phyloP scores from a whole-genome alignment of 805 yeast genomes.

The Cyberlindnera mrakii region DNA sequence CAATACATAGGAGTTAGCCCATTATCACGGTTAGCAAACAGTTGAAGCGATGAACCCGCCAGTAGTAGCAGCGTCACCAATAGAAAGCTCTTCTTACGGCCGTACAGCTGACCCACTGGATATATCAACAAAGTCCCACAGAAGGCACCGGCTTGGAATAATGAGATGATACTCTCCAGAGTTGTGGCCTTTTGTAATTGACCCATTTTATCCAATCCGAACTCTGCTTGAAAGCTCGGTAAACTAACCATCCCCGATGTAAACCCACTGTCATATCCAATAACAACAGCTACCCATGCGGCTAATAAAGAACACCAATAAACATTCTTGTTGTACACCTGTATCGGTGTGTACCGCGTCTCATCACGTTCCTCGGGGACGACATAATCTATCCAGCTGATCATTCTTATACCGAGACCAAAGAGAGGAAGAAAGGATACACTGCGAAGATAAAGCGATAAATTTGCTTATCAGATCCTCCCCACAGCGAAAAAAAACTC shows the following conservation, averaged over 20 bases:
- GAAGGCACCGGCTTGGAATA: constrained; percentile 18
- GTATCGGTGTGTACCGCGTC: constrained; percentile 4
- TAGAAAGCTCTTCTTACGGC: constrained; percentile 8
- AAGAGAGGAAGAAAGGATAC: too few relatives aligned
- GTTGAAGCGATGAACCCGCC: too few relatives aligned
- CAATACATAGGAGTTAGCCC: constrained; percentile 41
- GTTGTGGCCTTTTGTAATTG: not conserved
- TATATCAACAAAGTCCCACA: constrained; percentile 15
- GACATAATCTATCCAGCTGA: not conserved
- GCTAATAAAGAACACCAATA: constrained; percentile 27
- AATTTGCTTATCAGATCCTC: too few relatives aligned
- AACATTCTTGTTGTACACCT: constrained; percentile 10
- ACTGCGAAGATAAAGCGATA: too few relatives aligned
- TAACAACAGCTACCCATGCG: constrained; percentile 26
- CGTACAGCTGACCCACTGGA: constrained; percentile 13
- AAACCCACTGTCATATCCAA: constrained; percentile 24
- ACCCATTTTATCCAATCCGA: constrained; percentile 10
- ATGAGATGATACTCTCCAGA: constrained; percentile 8
- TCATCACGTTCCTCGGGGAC: constrained; percentile 1
- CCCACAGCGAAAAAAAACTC: too few relatives aligned
- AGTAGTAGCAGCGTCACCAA: constrained; percentile 9
- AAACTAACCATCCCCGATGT: constrained; percentile 13
- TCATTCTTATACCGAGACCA: not conserved
- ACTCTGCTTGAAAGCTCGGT: constrained; percentile 6
- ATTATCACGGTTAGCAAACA: constrained; percentile 22